Percentiles rank a stretch among this genome's conserved stretches.
phyloP scores from a whole-genome alignment of 768 basidiomycete species.

The Amanita brunnescens region DNA sequence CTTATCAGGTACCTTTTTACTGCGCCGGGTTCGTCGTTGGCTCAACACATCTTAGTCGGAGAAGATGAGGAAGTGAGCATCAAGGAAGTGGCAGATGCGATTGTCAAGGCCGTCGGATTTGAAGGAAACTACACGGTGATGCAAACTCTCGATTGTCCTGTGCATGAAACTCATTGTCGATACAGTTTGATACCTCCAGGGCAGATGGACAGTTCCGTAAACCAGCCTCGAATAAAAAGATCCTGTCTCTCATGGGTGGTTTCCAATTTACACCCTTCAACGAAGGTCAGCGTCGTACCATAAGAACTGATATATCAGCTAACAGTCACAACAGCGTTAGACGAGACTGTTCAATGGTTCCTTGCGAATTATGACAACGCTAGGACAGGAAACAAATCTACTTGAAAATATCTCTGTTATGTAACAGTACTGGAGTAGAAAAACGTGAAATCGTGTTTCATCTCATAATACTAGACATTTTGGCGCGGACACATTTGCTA shows the following conservation, averaged over 20 bases:
- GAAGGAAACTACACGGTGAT: slow-evolving; percentile 62
- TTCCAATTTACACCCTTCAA: slow-evolving; percentile 94
- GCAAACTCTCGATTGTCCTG: background rate
- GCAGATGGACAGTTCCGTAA: slow-evolving; percentile 96
- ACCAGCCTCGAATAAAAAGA: slow-evolving; percentile 88
- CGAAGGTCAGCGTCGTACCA: slow-evolving; percentile 37
- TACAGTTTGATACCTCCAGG: slow-evolving; percentile 72
- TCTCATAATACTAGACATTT: background rate
- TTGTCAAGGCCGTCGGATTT: slow-evolving; percentile 78
- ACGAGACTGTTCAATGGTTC: slow-evolving; percentile 82
- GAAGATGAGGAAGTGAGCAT: slow-evolving; percentile 95
- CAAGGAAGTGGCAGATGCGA: slow-evolving; percentile 82
- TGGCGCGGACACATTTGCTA: background rate
- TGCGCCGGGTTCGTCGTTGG: background rate
- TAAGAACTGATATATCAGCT: background rate
- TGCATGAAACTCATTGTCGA: background rate
- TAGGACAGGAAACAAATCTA: slow-evolving; percentile 35
- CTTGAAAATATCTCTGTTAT: background rate
- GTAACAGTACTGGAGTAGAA: background rate
- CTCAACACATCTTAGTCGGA: slow-evolving; percentile 46
- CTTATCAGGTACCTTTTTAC: slow-evolving; percentile 54
- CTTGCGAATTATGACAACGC: slow-evolving; percentile 70
- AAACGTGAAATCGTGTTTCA: background rate
- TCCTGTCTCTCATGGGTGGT: slow-evolving; percentile 63
- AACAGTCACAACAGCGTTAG: slow-evolving; percentile 45